Conservation (phyloP, 2,329 filamentous ascomycete species). For the Harringtonia aguacate region DNA sequence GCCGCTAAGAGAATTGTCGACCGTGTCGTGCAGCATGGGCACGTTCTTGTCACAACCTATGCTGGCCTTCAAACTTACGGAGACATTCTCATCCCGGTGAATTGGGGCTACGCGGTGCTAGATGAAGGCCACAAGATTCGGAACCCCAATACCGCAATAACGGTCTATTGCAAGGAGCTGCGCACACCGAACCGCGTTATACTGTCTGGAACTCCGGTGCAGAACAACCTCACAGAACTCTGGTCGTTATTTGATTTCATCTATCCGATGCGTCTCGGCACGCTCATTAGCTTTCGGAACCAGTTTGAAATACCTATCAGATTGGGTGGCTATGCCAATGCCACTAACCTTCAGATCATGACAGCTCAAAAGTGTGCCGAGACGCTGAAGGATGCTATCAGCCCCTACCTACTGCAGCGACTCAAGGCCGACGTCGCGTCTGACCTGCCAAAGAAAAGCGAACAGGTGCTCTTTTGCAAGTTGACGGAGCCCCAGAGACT, state of each 20-base stretch:
- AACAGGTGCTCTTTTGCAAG: constrained; percentile 94
- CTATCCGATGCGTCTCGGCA: constrained; percentile 90
- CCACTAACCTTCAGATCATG: constrained; percentile 86
- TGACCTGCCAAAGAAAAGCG: constrained; percentile 89
- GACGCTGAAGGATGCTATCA: constrained; percentile 86
- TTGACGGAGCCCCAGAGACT: constrained; percentile 69
- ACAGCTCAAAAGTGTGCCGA: constrained; percentile 91
- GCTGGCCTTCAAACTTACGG: constrained; percentile 90
- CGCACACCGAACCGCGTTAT: constrained; percentile 86
- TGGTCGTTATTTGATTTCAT: constrained; percentile 99
- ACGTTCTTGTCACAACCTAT: constrained; percentile 93
- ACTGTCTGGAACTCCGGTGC: constrained; percentile 91
- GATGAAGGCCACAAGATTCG: constrained; percentile 98
- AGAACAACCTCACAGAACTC: constrained; percentile 89
- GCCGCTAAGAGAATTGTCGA: constrained; percentile 73
- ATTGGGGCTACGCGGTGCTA: constrained; percentile 90
- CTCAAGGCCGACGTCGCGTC: constrained; percentile 90
- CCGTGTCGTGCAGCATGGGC: constrained; percentile 71
- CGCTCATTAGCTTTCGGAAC: constrained; percentile 77
- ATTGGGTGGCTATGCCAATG: constrained; percentile 89
- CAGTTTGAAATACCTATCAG: constrained; percentile 93
- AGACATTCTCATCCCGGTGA: constrained; percentile 66
- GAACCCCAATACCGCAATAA: constrained; percentile 91
- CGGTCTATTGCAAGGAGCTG: constrained; percentile 89
- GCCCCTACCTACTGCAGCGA: constrained; percentile 82